Evolutionary conservation across 1,284 basidiomycete genomes (phyloP).

Genomic region (Ceratobasidium sp.): DNA sequence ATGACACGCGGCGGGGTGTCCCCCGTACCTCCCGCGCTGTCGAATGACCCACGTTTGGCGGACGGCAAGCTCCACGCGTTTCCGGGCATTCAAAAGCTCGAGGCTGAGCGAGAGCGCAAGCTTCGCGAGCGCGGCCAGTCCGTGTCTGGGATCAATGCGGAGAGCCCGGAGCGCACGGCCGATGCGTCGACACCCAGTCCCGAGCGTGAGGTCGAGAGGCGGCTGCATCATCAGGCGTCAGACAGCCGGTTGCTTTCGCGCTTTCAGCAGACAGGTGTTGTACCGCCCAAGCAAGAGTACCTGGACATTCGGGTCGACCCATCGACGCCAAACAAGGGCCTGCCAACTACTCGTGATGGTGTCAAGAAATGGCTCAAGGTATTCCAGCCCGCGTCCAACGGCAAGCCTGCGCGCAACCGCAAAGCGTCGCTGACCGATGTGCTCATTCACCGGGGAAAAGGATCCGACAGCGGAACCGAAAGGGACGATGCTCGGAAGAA

Average conservation of each 20-base stretch:
- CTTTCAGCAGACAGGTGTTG: slow-evolving; percentile 49
- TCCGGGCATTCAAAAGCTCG: slow-evolving; percentile 79
- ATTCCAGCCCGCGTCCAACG: slow-evolving; percentile 46
- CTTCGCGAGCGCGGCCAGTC: slow-evolving; percentile 35
- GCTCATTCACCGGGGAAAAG: slow-evolving; percentile 24
- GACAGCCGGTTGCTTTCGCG: slow-evolving; percentile 67
- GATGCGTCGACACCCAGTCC: slow-evolving; percentile 23
- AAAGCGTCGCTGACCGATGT: slow-evolving; percentile 40
- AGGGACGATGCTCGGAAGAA: slow-evolving; percentile 37
- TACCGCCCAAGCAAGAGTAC: slow-evolving; percentile 36
- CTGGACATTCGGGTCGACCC: slow-evolving; percentile 19
- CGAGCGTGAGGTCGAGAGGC: slow-evolving; percentile 55
- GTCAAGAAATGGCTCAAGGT: slow-evolving; percentile 78
- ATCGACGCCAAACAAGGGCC: slow-evolving; percentile 50
- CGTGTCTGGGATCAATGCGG: slow-evolving; percentile 14
- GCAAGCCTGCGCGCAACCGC: slow-evolving; percentile 36
- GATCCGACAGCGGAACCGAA: slow-evolving; percentile 40
- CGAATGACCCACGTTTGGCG: slow-evolving; percentile 67
- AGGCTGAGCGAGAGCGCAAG: slow-evolving; percentile 64
- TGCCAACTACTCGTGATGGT: slow-evolving; percentile 74
- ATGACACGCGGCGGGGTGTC: slow-evolving; percentile 65
- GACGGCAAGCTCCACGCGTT: slow-evolving; percentile 88
- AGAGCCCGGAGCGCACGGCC: slow-evolving; percentile 10
- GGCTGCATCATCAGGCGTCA: slow-evolving; percentile 70
- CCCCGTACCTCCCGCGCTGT: slow-evolving; percentile 71